These are phyloP conservation scores for Scedosporium boydii DNA, from an alignment of 2,329 filamentous ascomycete genomes.

Conservation along the genomic window DNA sequence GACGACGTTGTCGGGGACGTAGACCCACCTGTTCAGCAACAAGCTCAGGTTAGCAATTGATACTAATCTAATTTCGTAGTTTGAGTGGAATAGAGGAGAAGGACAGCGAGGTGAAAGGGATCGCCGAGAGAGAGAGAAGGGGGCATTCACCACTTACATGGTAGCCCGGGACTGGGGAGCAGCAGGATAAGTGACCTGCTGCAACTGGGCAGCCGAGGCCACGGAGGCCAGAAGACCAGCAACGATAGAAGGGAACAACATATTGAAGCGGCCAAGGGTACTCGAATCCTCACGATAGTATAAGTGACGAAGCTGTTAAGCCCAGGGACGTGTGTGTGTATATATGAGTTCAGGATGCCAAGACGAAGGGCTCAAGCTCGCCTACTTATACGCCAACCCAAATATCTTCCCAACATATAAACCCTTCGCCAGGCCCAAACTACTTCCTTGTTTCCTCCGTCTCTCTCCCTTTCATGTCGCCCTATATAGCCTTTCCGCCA, in stretches of 20 bases:
- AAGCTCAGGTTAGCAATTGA: not conserved
- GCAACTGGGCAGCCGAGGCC: not conserved
- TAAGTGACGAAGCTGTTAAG: not conserved
- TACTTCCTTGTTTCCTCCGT: not conserved
- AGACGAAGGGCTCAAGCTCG: not conserved
- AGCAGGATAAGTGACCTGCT: not conserved
- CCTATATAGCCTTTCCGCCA: not conserved
- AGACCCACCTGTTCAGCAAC: conserved; percentile 14
- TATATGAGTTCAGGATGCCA: not conserved
- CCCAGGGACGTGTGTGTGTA: not conserved
- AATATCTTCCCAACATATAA: too few relatives aligned
- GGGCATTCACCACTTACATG: not conserved
- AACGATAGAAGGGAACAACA: not conserved
- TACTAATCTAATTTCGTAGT: not conserved
- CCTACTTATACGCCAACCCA: not conserved
- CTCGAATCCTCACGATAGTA: not conserved
- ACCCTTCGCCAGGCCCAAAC: not conserved
- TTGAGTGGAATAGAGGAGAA: not conserved
- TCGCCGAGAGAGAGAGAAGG: too few relatives aligned
- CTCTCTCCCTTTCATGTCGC: not conserved
- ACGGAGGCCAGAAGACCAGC: not conserved
- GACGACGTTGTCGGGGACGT: conserved; percentile 24
- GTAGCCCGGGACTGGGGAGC: not conserved
- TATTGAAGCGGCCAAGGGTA: not conserved
- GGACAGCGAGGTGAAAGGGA: not conserved